phyloP scores from a whole-genome alignment of 768 basidiomycete species.

The Lactarius psammicola region DNA sequence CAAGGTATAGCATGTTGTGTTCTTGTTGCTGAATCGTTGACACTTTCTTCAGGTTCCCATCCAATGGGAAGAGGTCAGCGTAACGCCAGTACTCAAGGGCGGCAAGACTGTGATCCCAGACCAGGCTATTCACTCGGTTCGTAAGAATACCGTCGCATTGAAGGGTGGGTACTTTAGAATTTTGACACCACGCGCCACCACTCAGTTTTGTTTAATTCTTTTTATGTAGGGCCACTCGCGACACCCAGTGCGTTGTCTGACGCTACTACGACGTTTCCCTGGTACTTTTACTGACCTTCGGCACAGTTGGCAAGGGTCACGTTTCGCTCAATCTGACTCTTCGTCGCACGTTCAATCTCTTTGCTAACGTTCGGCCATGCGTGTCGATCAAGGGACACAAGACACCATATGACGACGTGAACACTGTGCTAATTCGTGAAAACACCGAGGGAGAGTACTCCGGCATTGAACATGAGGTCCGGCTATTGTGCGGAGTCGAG shows the following conservation, averaged over 20 bases:
- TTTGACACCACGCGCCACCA: not conserved
- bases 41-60: slow-evolving; percentile 75
- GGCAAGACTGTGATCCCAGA: slow-evolving; percentile 99
- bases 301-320: slow-evolving; percentile 93
- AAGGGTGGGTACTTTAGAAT: slow-evolving; percentile 61
- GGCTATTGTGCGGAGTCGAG: slow-evolving; percentile 20
- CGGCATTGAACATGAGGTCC: slow-evolving; percentile 97
- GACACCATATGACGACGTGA: slow-evolving; percentile 97
- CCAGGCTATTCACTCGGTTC: slow-evolving; percentile 83
- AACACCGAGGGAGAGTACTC: slow-evolving; percentile 99
- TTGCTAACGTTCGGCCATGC: slow-evolving; percentile 98
- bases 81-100: slow-evolving; percentile 87
- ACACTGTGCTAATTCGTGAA: slow-evolving; percentile 97
- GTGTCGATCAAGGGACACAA: slow-evolving; percentile 95
- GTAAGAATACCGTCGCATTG: slow-evolving; percentile 95
- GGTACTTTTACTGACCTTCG: slow-evolving; percentile 13
- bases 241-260: slow-evolving; percentile 77
- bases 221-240: slow-evolving; percentile 80
- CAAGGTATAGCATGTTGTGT: slow-evolving; percentile 48
- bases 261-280: slow-evolving; percentile 1
- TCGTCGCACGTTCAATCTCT: slow-evolving; percentile 95
- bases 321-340: slow-evolving; percentile 97
- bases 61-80: slow-evolving; percentile 98
- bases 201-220: not conserved
- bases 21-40: slow-evolving; percentile 10